Evolutionary conservation across 2,329 filamentous ascomycete species (phyloP).

Genomic region (Botryotinia calthae): DNA sequence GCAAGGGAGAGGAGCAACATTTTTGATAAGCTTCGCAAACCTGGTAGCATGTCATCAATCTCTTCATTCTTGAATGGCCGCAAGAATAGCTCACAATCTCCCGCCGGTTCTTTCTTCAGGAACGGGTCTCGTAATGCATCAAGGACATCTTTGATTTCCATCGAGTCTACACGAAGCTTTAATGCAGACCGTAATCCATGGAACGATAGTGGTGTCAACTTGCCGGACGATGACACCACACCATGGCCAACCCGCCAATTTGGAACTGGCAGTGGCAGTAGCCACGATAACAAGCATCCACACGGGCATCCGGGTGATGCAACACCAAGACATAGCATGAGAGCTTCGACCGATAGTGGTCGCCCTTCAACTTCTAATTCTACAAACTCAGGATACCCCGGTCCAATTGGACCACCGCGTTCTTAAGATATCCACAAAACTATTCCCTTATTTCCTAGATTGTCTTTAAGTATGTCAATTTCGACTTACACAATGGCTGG

Average conservation of each 20-base stretch:
- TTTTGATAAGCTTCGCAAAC: constrained; percentile 91
- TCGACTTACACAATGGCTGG: constrained; percentile 35
- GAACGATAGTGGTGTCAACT: constrained; percentile 96
- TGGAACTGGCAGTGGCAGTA: constrained; percentile 59
- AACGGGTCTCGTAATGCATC: constrained; percentile 84
- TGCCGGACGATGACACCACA: constrained; percentile 76
- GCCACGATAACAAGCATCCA: constrained; percentile 60
- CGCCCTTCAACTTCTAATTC: constrained; percentile 94
- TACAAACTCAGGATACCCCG: constrained; percentile 93
- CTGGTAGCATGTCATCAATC: constrained; percentile 89
- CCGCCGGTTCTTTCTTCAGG: constrained; percentile 84
- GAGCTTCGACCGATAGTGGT: constrained; percentile 85
- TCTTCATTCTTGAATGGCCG: constrained; percentile 93
- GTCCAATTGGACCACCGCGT: constrained; percentile 86
- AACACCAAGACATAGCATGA: constrained; percentile 78
- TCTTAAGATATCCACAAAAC: constrained; percentile 42
- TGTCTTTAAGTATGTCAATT: constrained; percentile 24
- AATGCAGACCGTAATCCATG: constrained; percentile 92
- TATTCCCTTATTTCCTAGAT: constrained; percentile 37
- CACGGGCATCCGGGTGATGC: constrained; percentile 70
- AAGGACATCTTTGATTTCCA: constrained; percentile 92
- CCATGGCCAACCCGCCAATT: constrained; percentile 62
- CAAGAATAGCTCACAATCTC: constrained; percentile 88
- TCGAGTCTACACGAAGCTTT: constrained; percentile 90
- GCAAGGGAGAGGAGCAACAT: constrained; percentile 77